These are phyloP conservation scores for slime mould (Dictyostelium discoideum) DNA, from an alignment of 78 protist genomes.

Conservation along the genomic window DNA sequence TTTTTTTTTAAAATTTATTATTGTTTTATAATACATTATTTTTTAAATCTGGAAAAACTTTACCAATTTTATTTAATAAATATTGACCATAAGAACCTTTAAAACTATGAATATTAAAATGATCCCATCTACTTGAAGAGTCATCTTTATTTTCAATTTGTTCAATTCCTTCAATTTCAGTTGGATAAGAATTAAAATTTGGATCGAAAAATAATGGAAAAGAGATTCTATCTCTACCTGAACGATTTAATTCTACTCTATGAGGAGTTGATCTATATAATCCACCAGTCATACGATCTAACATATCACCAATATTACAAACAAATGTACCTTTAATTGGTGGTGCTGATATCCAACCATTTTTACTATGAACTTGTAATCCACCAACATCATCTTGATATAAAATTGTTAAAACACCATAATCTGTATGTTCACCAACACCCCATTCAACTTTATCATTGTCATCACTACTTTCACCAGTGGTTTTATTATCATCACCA, in stretches of 20 bases:
- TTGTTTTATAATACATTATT: not conserved
- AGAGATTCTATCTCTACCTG: slow-evolving; percentile 66
- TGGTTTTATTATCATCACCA: not conserved
- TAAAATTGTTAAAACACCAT: slow-evolving; percentile 80
- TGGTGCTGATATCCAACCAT: slow-evolving; percentile 82
- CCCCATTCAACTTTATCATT: slow-evolving; percentile 44
- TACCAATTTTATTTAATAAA: slow-evolving; percentile 46
- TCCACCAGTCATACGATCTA: slow-evolving; percentile 81
- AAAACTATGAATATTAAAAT: slow-evolving; percentile 15
- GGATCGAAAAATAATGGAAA: slow-evolving; percentile 88
- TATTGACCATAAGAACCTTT: slow-evolving; percentile 67
- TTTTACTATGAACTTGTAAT: slow-evolving; percentile 53
- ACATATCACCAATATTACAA: slow-evolving; percentile 88
- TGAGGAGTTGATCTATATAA: slow-evolving; percentile 81
- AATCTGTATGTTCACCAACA: slow-evolving; percentile 88
- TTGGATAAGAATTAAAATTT: not conserved
- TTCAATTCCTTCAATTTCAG: slow-evolving; percentile 27
- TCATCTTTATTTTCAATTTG: slow-evolving; percentile 23
- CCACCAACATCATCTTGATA: slow-evolving; percentile 79
- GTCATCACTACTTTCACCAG: not conserved
- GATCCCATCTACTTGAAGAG: slow-evolving; percentile 44
- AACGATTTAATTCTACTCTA: slow-evolving; percentile 53
- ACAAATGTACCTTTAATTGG: slow-evolving; percentile 70
- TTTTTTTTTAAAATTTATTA: not conserved
- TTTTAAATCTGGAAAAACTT: slow-evolving; percentile 64